Conservation (phyloP, 208 protist genomes). For the Leishmania lainsoni region DNA sequence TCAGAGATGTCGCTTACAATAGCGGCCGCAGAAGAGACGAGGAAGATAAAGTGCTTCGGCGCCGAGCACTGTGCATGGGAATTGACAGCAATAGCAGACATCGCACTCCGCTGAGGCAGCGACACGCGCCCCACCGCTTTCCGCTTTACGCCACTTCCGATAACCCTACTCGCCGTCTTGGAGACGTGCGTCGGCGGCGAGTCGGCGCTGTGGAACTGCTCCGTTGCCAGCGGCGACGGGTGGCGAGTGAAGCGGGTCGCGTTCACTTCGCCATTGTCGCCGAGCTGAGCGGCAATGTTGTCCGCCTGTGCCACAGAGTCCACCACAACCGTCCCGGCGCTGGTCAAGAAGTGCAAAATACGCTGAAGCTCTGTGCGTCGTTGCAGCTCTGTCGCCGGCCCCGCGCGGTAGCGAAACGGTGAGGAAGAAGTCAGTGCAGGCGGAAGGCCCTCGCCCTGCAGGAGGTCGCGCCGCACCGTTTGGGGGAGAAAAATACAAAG, state of each 20-base stretch:
- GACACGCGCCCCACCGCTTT: conserved; percentile 20
- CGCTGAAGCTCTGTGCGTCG: conserved; percentile 30
- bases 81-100: background rate
- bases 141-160: background rate
- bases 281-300: conserved; percentile 22
- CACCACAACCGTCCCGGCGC: conserved; percentile 17
- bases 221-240: background rate
- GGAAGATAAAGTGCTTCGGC: conserved; percentile 22
- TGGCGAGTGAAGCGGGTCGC: background rate
- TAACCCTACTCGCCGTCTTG: background rate
- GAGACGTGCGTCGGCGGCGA: background rate
- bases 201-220: background rate
- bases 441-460: conserved; percentile 6
- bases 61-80: background rate
- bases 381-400: conserved; percentile 24
- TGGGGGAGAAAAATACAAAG: conserved; percentile 26
- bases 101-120: conserved; percentile 15
- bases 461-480: conserved; percentile 18
- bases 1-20: background rate
- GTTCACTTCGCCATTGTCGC: conserved; percentile 7
- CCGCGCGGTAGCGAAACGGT: conserved; percentile 1
- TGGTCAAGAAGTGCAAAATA: conserved; percentile 28
- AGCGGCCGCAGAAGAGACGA: conserved; percentile 4
- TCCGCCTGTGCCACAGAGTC: conserved; percentile 24
- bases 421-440: background rate